Base-by-base conservation (phyloP, 352 stramenopile genomes). In the Globisporangium sylvaticum region DNA sequence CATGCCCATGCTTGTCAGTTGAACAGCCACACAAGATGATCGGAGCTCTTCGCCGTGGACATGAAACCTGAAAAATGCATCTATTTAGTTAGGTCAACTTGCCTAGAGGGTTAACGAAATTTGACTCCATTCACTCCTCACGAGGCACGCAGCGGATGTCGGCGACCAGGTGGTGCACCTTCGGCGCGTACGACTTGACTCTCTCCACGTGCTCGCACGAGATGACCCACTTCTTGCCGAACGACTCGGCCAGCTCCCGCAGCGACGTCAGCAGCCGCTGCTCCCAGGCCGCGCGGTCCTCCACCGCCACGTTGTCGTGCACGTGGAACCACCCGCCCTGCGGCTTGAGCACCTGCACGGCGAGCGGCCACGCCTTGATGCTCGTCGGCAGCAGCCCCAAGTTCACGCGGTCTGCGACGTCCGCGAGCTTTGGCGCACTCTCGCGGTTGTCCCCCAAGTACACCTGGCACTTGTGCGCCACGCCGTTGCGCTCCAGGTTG, bases 311-410 rank as follows among this genome's bases (percentile, higher is more conserved):
- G 67, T 99, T 99, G 56, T 94, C 96, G 72, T 99, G 97, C 44
- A 99, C 82, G 71, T 99, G 97, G 44, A 99, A 76, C 94, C 92
- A 98, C 7, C 95, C 96, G 46, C 96, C 96, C 3, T 66, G 67
- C 1, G 73, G 69, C 58, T 97, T 96, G 25, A 99, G 72, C 50
- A 97, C 94, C 66, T 94, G 74, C n/a, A 98, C 84, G 8, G 94
- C 96, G 22, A 96, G 80, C 39, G 80, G 78, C 95, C 96, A 99
- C 31, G 93, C 94, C 69, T 97, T 97, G 78, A 98, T 90, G 52
- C 90, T 97, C 53, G 91, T 98, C 0, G 96, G 96, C 58, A 99
- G 80, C 25, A 99, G 74, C 31, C 96, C 96, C 22, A 99, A 68
- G 63, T 97, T 98, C 14, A 99, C 92, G 29, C 96, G 86, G 75